phyloP scores from a whole-genome alignment of 2,329 filamentous ascomycete species.

The Pyricularia pennisetigena region DNA sequence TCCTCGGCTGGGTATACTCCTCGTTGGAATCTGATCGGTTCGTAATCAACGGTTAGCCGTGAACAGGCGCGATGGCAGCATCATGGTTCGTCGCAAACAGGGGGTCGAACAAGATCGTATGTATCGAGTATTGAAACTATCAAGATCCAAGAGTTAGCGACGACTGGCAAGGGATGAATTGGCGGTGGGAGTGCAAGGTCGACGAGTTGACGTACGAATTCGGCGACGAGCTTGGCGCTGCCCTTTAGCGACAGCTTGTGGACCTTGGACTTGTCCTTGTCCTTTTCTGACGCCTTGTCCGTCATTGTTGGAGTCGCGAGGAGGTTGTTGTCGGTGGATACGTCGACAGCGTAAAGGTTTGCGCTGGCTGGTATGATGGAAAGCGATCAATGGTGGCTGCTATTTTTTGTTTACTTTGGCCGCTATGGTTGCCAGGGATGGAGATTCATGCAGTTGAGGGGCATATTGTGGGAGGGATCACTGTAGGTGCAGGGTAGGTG shows the following conservation, averaged over 20 bases:
- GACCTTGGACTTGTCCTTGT: constrained; percentile 72
- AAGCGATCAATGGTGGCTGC: not conserved
- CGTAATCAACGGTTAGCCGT: not conserved
- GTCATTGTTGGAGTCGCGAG: not conserved
- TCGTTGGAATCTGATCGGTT: constrained; percentile 62
- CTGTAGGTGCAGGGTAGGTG: not conserved
- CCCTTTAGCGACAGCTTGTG: constrained; percentile 91
- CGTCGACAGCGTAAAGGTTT: not conserved
- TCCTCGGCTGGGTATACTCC: constrained; percentile 88
- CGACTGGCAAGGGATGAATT: not conserved
- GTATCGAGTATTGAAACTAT: constrained; percentile 94
- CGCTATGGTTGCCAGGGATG: not conserved
- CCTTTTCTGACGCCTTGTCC: constrained; percentile 16
- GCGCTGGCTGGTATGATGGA: not conserved
- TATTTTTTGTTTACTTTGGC: not conserved
- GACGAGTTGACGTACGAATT: constrained; percentile 65
- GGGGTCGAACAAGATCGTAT: constrained; percentile 72
- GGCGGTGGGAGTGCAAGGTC: not conserved
- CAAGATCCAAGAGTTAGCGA: not conserved
- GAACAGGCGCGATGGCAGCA: not conserved
- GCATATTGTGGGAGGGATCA: not conserved
- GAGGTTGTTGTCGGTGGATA: not conserved
- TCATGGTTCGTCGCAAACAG: not conserved
- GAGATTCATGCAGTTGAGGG: not conserved
- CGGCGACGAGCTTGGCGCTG: constrained; percentile 76